A percentile compares a stretch with the other conserved stretches of the same genome.
Conservation (phyloP, 2,329 filamentous ascomycete genomes). For the Achaetomium macrosporum region DNA sequence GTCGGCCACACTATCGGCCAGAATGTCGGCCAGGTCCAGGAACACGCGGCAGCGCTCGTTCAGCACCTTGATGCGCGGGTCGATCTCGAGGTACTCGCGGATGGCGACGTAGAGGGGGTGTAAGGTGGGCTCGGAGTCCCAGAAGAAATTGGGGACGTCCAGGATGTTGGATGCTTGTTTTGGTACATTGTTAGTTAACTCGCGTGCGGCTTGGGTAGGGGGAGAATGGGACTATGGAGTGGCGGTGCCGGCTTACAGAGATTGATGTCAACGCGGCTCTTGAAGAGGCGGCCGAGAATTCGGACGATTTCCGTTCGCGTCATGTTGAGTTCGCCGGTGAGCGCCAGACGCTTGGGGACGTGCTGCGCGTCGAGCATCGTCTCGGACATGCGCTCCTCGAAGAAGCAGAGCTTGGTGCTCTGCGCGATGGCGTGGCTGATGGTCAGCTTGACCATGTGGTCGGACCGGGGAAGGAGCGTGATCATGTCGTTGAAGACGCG, state of each 20-base stretch:
- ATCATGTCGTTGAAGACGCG: slow-evolving; percentile 99
- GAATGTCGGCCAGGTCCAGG: slow-evolving; percentile 89
- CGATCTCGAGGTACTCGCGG: slow-evolving; percentile 95
- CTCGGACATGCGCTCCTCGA: slow-evolving; percentile 90
- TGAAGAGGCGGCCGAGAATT: slow-evolving; percentile 85
- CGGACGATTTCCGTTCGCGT: slow-evolving; percentile 85
- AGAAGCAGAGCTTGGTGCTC: slow-evolving; percentile 92
- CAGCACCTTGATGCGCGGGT: slow-evolving; percentile 89
- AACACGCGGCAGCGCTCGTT: slow-evolving; percentile 97
- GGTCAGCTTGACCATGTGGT: slow-evolving; percentile 98
- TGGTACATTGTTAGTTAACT: slow-evolving; percentile 16
- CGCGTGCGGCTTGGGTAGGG: not conserved
- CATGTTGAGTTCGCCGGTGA: slow-evolving; percentile 89
- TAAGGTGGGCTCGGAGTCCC: slow-evolving; percentile 92
- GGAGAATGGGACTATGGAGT: not conserved
- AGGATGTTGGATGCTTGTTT: slow-evolving; percentile 84
- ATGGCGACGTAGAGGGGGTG: slow-evolving; percentile 92
- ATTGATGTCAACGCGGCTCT: slow-evolving; percentile 93
- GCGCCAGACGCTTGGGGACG: slow-evolving; percentile 79
- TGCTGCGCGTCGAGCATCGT: slow-evolving; percentile 93
- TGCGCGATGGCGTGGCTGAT: slow-evolving; percentile 97
- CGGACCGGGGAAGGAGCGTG: slow-evolving; percentile 77
- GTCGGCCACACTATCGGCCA: slow-evolving; percentile 87
- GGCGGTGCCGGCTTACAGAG: slow-evolving; percentile 76
- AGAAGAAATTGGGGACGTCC: slow-evolving; percentile 96